Base-by-base conservation (phyloP, 2,329 filamentous ascomycete genomes). In the Lecanicillium sp. region DNA sequence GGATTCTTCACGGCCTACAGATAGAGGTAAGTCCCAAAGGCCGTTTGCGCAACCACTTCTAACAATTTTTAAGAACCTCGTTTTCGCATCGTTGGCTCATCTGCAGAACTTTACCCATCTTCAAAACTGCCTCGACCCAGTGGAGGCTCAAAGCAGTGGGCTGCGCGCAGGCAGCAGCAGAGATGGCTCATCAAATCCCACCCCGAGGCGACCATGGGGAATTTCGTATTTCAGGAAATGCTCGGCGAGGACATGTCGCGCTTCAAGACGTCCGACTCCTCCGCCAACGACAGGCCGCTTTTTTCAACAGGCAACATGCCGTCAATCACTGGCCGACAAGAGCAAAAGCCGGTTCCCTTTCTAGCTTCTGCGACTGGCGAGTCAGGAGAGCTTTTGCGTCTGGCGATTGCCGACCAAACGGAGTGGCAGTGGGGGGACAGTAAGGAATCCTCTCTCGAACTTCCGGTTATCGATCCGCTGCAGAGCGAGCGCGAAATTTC, bases 271-370 rank as follows among this genome's bases (percentile, higher is more conserved):
- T 47, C 58, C 2, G 61, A 66, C 8, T 56, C 60, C 0, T 44
- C 58, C 1, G 35, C 48, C 3, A 55, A 51, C 32, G 45, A 57
- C 6, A 53, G 51, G 15, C 53, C 60, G 3, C 45, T 84, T 4
- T 67, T 87, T 19, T 73, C 75, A 2, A 67, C 79, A 23, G 83
- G 83, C 1, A 73, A 78, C 49, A 70, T 80, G 53, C 61, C 67
- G 2, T 67, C 78, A 53, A 51, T 64, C 15, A 68, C 64, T 32
- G 49, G 62, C 15, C 55, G 58, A 3, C 55, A 49, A 23, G 58
- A 45, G 26, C 38, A 54, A 26, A 54, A 49, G 1, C 60, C 58
- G 14, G 61, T 62, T 11, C 62, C 67, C 2, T 61, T 67, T 55
- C 68, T 73, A 51, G 77, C 68, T 52, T 73, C 67, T 56, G 73